Conservation (phyloP, 148 eudicot species). For the Polygonum aviculare region DNA sequence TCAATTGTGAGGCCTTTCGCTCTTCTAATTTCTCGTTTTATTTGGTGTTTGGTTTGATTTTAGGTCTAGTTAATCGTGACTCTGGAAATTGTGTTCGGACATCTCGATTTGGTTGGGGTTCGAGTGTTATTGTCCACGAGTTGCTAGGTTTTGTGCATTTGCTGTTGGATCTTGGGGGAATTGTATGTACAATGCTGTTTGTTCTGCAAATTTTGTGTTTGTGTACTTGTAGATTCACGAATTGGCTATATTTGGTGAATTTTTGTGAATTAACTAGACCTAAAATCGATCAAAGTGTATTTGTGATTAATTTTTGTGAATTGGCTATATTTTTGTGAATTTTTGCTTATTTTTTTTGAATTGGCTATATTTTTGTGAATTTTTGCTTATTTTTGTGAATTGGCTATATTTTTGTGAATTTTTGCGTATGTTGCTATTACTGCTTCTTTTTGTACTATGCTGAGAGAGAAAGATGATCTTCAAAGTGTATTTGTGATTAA, state of each 20-base stretch:
- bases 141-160: background rate
- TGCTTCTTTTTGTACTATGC: background rate
- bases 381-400: too few species aligned
- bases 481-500: background rate
- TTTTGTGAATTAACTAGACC: too few species aligned
- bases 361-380: too few species aligned
- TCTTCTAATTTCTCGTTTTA: background rate
- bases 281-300: too few species aligned
- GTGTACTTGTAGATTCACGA: background rate
- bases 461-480: background rate
- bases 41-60: background rate
- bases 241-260: background rate
- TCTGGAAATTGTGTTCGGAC: background rate
- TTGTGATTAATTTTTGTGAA: too few species aligned
- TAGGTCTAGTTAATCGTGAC: background rate
- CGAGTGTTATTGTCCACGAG: background rate
- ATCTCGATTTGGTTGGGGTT: background rate
- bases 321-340: too few species aligned
- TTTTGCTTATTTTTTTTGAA: too few species aligned
- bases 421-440: background rate
- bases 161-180: constrained; percentile 1
- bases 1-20: constrained; percentile 33
- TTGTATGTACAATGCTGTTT: background rate
- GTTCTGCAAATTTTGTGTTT: background rate
- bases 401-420: background rate